Evolutionary conservation across 106 monocot genomes (phyloP).

Genomic region (Dactylorhiza incarnata): DNA sequence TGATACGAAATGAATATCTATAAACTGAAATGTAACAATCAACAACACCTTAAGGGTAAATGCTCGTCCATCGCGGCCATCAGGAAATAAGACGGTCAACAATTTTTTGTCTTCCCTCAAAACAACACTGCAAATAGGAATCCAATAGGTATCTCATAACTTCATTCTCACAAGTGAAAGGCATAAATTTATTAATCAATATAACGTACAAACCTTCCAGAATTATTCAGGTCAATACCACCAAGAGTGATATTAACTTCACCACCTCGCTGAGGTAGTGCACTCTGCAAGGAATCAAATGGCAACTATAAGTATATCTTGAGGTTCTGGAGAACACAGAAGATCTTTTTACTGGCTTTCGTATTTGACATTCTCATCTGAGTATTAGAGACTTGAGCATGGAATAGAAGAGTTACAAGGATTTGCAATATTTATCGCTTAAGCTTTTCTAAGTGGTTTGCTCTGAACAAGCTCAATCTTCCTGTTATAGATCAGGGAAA

Average conservation of each 20-base stretch:
- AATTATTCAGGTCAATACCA: slow-evolving; percentile 97
- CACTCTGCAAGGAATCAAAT: slow-evolving; percentile 47
- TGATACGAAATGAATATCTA: not conserved
- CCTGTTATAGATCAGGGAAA: not conserved
- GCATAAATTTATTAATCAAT: not conserved
- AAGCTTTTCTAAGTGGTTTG: not conserved
- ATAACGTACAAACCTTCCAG: slow-evolving; percentile 62
- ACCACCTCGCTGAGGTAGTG: slow-evolving; percentile 82
- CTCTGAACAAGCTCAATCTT: not conserved
- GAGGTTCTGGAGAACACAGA: not conserved
- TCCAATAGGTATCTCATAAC: slow-evolving; percentile 9
- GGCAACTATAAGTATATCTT: not conserved
- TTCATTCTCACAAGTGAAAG: not conserved
- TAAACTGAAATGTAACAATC: not conserved
- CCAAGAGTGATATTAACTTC: slow-evolving; percentile 94
- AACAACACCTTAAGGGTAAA: slow-evolving; percentile 86
- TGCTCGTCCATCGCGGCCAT: slow-evolving; percentile 98
- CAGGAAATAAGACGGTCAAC: slow-evolving; percentile 91
- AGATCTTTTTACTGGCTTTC: not conserved
- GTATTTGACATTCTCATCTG: not conserved
- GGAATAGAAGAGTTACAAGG: slow-evolving; percentile 1
- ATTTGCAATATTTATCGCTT: not conserved
- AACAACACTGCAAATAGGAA: slow-evolving; percentile 60
- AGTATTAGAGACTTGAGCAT: not conserved
- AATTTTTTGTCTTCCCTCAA: slow-evolving; percentile 98